Evolutionary conservation across 352 stramenopile genomes (phyloP).

Genomic region (Albugo laibachii): DNA sequence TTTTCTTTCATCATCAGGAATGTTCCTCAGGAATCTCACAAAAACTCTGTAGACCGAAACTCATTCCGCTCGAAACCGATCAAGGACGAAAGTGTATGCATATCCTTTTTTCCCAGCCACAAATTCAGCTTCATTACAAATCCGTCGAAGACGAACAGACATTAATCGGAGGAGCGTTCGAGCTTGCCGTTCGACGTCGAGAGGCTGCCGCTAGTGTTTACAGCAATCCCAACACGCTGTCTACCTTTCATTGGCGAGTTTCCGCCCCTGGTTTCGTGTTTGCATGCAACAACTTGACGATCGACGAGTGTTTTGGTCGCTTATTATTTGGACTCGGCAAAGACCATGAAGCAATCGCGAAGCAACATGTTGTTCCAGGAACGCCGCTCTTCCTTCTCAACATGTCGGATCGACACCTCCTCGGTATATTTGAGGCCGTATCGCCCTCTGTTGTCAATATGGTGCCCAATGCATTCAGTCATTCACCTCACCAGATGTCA

Average conservation of each 20-base stretch:
- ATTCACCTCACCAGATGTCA: conserved; percentile 26
- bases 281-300: conserved; percentile 52
- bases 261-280: conserved; percentile 60
- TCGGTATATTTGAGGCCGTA: conserved; percentile 72
- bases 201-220: conserved; percentile 49
- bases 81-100: conserved; percentile 50
- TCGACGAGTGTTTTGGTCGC: conserved; percentile 74
- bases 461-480: conserved; percentile 54
- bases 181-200: conserved; percentile 44
- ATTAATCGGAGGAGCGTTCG: conserved; percentile 41
- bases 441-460: conserved; percentile 53
- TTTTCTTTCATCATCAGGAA: too few relatives aligned
- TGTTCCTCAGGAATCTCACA: too few relatives aligned
- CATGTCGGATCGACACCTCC: conserved; percentile 59
- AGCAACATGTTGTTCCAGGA: conserved; percentile 41
- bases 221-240: not conserved
- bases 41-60: conserved; percentile 22
- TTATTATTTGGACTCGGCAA: conserved; percentile 62
- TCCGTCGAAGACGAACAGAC: conserved; percentile 70
- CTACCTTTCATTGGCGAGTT: conserved; percentile 19
- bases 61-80: conserved; percentile 38
- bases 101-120: conserved; percentile 58
- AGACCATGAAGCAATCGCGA: conserved; percentile 46
- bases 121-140: conserved; percentile 66
- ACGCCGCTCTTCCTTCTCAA: conserved; percentile 76